Base-by-base conservation (phyloP, 805 yeast genomes). In the Kazachstania psychrophila region DNA sequence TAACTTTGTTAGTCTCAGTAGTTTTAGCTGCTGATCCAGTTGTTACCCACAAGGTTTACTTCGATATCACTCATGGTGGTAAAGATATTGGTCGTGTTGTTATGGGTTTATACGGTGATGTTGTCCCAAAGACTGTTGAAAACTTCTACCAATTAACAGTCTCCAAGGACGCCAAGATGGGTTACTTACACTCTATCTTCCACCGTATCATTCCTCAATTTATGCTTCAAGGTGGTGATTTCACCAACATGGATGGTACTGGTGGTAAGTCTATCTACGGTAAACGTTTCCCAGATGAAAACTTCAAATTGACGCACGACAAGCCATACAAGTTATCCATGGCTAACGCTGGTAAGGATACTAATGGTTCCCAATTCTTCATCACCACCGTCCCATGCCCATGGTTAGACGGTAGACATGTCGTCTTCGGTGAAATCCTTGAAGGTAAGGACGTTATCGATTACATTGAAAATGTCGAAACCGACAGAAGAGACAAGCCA, bases 331-430 rank as follows among this genome's bases (percentile, higher is more conserved):
- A 72, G 51, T 58, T 80, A 49, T 77, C 85, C 3, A 80, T 80
- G 89, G 89, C 89, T 48, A 80, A 80, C 52, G 78, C 86, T 23
- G 89, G 89, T 47, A 73, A 58, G 44, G 68, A 79, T 64, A 79
- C 88, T 62, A 87, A 87, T 60, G 96, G 96, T 15, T 86, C 95
- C 25, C 96, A 87, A 65, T 88, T 88, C 60, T 88, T 88, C 72
- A 81, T 92, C 66, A 58, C 62, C 34, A 88, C 96, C 19, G 95
- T 82, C 16, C 72, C 74, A 24, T 85, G 96, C 39, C 66, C 79
- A 34, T 92, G 98, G 97, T 75, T 92, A 56, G 86, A 92, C 56
- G 92, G 94, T 46, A 77, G 69, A 51, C 98, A 92, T 63, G 98
- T 92, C 56, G 98, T 92, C 28, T 92, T 92, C 54, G 98, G 98